phyloP scores from a whole-genome alignment of 495 filamentous ascomycete species.

The Penicillium psychrofluorescens region DNA sequence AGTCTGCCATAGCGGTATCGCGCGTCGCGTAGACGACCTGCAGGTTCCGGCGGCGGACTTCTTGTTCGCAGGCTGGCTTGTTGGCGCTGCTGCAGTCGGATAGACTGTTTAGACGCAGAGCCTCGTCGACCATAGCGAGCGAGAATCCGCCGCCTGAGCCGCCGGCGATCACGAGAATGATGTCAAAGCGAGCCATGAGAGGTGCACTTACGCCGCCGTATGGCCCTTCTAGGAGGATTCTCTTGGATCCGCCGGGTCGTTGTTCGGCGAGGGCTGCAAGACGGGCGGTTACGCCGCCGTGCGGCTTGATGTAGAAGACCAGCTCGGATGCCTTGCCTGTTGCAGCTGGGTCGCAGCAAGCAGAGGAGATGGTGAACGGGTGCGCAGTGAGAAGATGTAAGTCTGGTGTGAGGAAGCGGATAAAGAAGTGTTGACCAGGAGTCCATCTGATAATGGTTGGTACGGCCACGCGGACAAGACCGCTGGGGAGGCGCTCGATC shows the following conservation, averaged over 20 bases:
- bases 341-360: slow-evolving; percentile 10
- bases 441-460: slow-evolving; percentile 30
- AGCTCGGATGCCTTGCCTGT: slow-evolving; percentile 7
- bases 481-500: slow-evolving; percentile 26
- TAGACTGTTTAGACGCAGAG: slow-evolving; percentile 4
- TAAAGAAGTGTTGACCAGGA: slow-evolving; percentile 37
- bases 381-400: slow-evolving; percentile 28
- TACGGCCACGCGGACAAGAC: slow-evolving; percentile 32
- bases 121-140: slow-evolving; percentile 33
- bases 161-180: slow-evolving; percentile 35
- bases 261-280: slow-evolving; percentile 19
- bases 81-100: background rate
- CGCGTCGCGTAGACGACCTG: slow-evolving; percentile 20
- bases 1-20: slow-evolving; percentile 14
- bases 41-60: slow-evolving; percentile 9
- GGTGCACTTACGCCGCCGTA: slow-evolving; percentile 30
- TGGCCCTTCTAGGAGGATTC: slow-evolving; percentile 34
- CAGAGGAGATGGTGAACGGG: slow-evolving; percentile 40
- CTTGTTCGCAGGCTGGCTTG: background rate
- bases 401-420: slow-evolving; percentile 29
- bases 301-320: slow-evolving; percentile 20
- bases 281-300: slow-evolving; percentile 26
- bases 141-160: slow-evolving; percentile 40
- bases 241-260: slow-evolving; percentile 15
- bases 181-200: slow-evolving; percentile 16